Base-by-base conservation (phyloP, 169 alveolate genomes). In the Cardiosporidium cionae region DNA sequence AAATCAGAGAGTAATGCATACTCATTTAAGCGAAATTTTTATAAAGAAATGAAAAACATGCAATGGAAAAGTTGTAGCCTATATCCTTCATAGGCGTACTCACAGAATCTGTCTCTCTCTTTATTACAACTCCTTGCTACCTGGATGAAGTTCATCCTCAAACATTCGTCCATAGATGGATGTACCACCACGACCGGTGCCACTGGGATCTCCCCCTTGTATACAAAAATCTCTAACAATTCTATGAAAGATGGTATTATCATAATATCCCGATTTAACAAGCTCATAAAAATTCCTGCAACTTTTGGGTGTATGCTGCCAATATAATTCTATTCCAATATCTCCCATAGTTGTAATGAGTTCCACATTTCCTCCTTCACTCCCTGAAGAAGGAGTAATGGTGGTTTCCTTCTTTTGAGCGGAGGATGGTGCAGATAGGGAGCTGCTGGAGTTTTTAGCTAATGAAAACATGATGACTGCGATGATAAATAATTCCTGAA, bases 321-420 rank as follows among this genome's bases (percentile, higher is more conserved):
- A 87, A 85, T 87, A 96, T 52, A 97, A 89, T 74, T 94, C 91
- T 23, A 96, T 84, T 73, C 90, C 86, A 7, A 97, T 92, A 74
- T 96, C 99, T 1, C 99, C 99, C 83, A 91, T 85, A 22, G 96
- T 88, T 5, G 99, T 96, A 83, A 92, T 94, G 28, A 96, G 90
- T 44, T 91, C 86, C 6, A 96, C 98, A 44, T 44, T n/a, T 16
- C 58, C 58, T n/a, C n/a, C 58, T n/a, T 44, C 58, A 16, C 27
- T 16, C 16, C 27, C 58, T 44, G 58, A 44, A 44, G 58, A 44
- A n/a, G n/a, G n/a, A n/a, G n/a, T n/a, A n/a, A n/a, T n/a, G n/a
- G n/a, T n/a, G n/a, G n/a, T n/a, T n/a, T n/a, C n/a, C n/a, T n/a
- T n/a, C n/a, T n/a, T n/a, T n/a, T n/a, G n/a, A n/a, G n/a, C n/a